Evolutionary conservation across 208 protist species (phyloP).

Genomic region (Lotmaria passim): DNA sequence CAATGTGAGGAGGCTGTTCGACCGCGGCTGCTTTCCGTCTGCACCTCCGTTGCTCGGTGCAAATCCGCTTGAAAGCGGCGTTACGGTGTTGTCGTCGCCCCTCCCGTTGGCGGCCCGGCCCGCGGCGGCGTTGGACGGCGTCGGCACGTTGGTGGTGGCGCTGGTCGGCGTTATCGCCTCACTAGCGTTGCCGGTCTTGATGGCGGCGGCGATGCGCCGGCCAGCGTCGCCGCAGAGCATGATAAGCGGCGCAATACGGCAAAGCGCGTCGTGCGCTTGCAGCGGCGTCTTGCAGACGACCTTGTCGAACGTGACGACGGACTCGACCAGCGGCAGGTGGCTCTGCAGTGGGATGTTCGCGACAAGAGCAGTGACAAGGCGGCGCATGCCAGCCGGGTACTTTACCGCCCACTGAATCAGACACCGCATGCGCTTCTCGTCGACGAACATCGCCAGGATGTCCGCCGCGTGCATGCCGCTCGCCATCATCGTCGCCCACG

Average conservation of each 20-base stretch:
- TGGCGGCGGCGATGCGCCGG: conserved; percentile 22
- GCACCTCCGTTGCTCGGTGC: not conserved
- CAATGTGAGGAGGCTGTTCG: conserved; percentile 8
- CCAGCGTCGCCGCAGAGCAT: conserved; percentile 52
- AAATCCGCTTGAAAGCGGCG: not conserved
- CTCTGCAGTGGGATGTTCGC: conserved; percentile 54
- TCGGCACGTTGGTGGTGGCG: conserved; percentile 4
- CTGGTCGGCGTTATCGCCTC: conserved; percentile 1
- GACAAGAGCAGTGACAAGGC: conserved; percentile 54
- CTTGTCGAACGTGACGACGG: conserved; percentile 50
- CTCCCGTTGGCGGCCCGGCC: not conserved
- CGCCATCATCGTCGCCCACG: conserved; percentile 47
- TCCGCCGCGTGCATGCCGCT: conserved; percentile 49
- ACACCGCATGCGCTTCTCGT: conserved; percentile 50
- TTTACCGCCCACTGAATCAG: conserved; percentile 42
- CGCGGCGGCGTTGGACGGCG: not conserved
- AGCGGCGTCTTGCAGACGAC: conserved; percentile 63
- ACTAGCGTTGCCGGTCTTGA: conserved; percentile 10
- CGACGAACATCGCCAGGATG: conserved; percentile 47
- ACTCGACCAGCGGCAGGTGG: conserved; percentile 79
- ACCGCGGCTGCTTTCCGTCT: conserved; percentile 1
- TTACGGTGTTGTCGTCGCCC: not conserved
- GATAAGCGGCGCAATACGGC: conserved; percentile 59
- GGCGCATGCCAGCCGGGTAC: conserved; percentile 46
- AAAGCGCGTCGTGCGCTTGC: conserved; percentile 52